phyloP scores from a whole-genome alignment of 805 yeast species.

The Saccharomycopsis guyanensis region DNA sequence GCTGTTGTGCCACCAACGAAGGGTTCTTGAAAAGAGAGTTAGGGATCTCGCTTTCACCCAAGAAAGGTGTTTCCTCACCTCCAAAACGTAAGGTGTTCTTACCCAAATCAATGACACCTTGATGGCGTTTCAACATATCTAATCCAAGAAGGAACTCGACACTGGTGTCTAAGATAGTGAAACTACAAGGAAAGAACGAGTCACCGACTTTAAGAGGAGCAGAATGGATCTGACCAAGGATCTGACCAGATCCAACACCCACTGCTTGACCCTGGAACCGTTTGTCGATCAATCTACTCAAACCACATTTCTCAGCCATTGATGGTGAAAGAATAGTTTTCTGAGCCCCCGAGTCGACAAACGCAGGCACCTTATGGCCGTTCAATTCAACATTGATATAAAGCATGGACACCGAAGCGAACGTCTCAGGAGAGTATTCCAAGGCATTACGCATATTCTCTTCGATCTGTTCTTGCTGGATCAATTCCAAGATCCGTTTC shows the following conservation, averaged over 20 bases:
- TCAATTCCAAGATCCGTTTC: conserved; percentile 54
- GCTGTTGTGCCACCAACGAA: not conserved
- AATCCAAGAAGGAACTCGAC: conserved; percentile 79
- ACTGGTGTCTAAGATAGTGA: conserved; percentile 59
- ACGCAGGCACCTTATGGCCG: conserved; percentile 76
- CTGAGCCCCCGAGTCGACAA: conserved; percentile 97
- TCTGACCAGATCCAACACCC: conserved; percentile 82
- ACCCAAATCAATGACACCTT: conserved; percentile 70
- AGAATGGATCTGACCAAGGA: conserved; percentile 79
- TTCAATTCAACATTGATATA: conserved; percentile 74
- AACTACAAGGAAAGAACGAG: conserved; percentile 55
- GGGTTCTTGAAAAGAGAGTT: conserved; percentile 25
- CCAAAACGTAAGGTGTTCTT: conserved; percentile 61
- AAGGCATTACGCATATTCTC: conserved; percentile 74
- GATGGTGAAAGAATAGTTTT: conserved; percentile 73
- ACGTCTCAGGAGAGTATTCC: conserved; percentile 86
- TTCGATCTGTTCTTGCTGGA: conserved; percentile 64
- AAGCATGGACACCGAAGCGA: conserved; percentile 76
- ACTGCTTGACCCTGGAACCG: conserved; percentile 76
- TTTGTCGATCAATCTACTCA: conserved; percentile 67
- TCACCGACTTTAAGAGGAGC: conserved; percentile 77
- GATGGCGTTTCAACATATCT: conserved; percentile 86
- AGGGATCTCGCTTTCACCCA: conserved; percentile 67
- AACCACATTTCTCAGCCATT: conserved; percentile 65
- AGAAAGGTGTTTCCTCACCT: conserved; percentile 63